Evolutionary conservation across 228 moss, liverwort and hornwort genomes (phyloP), one percentile per base, ranked within the genome.

Genomic region (Sphagnum magellanicum): DNA sequence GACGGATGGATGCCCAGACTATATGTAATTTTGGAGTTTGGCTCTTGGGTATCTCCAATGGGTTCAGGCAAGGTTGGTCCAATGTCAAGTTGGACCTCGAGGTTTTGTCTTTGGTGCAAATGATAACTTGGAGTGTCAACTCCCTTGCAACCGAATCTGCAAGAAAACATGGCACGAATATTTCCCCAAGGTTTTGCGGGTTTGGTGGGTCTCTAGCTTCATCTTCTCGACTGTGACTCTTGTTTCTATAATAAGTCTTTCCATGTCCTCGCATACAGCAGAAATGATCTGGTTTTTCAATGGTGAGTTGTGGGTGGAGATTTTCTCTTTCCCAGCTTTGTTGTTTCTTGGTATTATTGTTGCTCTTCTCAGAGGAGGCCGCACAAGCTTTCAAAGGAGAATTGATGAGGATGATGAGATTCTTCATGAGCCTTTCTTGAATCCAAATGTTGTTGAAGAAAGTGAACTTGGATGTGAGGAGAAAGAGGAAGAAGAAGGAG

Each of bases 131-230:
- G 88, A 70, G 72, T 65, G 48, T 61, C 10, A 78, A 84, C 53
- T 84, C 61, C 15, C 59, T 63, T 52, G 71, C 58, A 53, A 79
- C 78, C 0, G 81, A 81, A 61, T 61, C 77, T 59, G 67, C 71
- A 62, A 78, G 76, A 16, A 79, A 75, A 69, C 57, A 67, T 14
- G 63, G 68, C 60, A 50, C 10, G 69, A 67, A 16, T 4, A 46
- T 16, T 88, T 88, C 50, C 60, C 88, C 13, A 16, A 32, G 0
- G 55, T 88, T 50, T 71, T 88, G 68, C 70, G 84, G n/a, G 48
- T 65, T 49, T 88, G 88, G 84, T 88, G 88, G 88, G 73, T 82
- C 7, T 58, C 67, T 6, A 55, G 79, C 5, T 84, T 88, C 48
- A 62, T 79, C 55, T 57, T 84, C 16, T 73, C 74, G 16, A 61